Evolutionary conservation across 208 protist genomes (phyloP), one percentile per base, ranked within the genome.

Genomic region (Leishmania aethiopica): DNA sequence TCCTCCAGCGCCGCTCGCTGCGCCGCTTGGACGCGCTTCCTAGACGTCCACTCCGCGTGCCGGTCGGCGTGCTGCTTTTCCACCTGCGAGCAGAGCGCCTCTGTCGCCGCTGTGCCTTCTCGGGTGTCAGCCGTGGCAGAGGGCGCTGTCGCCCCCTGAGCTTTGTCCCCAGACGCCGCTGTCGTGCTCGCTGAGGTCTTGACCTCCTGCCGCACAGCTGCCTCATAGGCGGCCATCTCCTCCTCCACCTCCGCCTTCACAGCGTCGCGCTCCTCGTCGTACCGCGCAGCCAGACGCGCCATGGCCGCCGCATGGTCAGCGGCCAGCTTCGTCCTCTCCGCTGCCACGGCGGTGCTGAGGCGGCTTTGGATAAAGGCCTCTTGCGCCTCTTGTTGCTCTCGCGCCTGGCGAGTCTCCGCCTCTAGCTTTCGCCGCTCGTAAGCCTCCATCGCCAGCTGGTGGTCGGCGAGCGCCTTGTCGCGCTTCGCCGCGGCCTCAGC

Each of bases 201-300:
- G 1, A 92, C 84, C 40, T 86, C 82, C 77, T 86, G 47, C 35
- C 75, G 79, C 76, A 90, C 83, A 19, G 82, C 82, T 32, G 69
- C 59, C 73, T 89, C 88, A 75, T 92, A 93, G 55, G 88, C 86
- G 22, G 64, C 35, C 62, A 94, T 88, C 79, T 96, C 91, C 74
- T 94, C 87, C 28, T 94, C 90, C 37, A 94, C 86, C 86, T 93
- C 90, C 1, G 79, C 88, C 70, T 85, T 81, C 64, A 91, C 76
- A 11, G 82, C 83, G 17, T 81, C 80, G 75, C 89, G 85, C 81
- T 96, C 91, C 55, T 90, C 86, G 42, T 75, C 80, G 83, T 93
- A 93, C 69, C 86, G 66, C 55, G 79, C 51, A 55, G 51, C 7
- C 78, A 83, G 83, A 28, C 86, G 85, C 47, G 78, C 49, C 79